Evolutionary conservation across 352 stramenopile species (phyloP).

Genomic region (Thalassiosira hispida): DNA sequence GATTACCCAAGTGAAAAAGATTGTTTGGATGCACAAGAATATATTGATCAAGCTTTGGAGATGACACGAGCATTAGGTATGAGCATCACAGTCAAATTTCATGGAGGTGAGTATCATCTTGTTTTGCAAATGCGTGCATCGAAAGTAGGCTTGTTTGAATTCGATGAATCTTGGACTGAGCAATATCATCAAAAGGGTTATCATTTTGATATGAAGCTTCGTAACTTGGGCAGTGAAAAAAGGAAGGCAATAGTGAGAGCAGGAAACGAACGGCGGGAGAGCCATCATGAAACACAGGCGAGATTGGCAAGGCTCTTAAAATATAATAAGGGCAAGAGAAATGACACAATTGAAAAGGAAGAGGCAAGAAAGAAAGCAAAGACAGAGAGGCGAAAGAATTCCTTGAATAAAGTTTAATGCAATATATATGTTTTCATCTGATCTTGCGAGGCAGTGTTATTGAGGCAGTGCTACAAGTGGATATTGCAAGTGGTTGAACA

Average conservation of each 20-base stretch:
- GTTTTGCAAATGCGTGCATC: background rate
- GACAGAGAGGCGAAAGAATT: too few relatives aligned
- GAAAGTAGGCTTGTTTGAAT: background rate
- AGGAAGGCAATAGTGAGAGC: background rate
- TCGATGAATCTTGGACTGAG: conserved; percentile 15
- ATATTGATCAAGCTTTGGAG: background rate
- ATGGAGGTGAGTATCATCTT: conserved; percentile 3
- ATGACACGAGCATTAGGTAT: background rate
- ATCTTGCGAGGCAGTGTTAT: too few relatives aligned
- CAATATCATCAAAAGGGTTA: background rate
- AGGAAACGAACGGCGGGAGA: too few relatives aligned
- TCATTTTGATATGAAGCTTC: background rate
- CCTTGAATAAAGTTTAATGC: too few relatives aligned
- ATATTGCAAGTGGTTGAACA: too few relatives aligned
- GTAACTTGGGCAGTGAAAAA: background rate
- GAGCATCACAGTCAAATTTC: background rate
- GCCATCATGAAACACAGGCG: too few relatives aligned
- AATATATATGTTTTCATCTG: too few relatives aligned
- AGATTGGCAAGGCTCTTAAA: too few relatives aligned
- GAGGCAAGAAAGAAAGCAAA: too few relatives aligned
- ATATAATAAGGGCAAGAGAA: too few relatives aligned
- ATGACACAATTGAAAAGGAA: too few relatives aligned
- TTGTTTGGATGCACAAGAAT: background rate
- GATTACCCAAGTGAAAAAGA: conserved; percentile 1
- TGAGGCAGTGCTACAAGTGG: too few relatives aligned